Conservation (phyloP, 495 filamentous ascomycete genomes). For the Pseudomonodictys pantanalensis region DNA sequence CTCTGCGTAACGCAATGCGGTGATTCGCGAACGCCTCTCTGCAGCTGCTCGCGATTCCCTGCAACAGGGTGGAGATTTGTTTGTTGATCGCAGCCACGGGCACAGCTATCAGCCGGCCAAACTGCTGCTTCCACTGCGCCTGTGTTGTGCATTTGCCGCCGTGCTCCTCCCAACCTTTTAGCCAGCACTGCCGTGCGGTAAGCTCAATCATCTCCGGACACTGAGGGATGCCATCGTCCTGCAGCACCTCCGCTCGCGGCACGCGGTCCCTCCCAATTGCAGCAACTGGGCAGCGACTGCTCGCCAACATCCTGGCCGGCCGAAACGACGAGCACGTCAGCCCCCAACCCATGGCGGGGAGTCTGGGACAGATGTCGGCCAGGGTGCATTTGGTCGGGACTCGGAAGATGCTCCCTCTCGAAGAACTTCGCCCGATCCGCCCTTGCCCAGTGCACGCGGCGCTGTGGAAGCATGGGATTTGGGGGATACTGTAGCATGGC, state of each 20-base stretch:
- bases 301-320: slow-evolving; percentile 9
- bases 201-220: slow-evolving; percentile 14
- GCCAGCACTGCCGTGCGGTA: neutral
- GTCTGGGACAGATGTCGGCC: slow-evolving; percentile 2
- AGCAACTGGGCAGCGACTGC: neutral
- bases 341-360: slow-evolving; percentile 14
- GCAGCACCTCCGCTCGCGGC: neutral
- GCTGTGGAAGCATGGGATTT: neutral
- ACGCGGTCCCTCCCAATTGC: slow-evolving; percentile 1
- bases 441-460: too few species aligned
- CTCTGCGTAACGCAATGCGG: neutral
- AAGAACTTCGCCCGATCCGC: too few species aligned
- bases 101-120: slow-evolving; percentile 15
- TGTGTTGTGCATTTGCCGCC: slow-evolving; percentile 19
- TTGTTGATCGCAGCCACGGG: slow-evolving; percentile 28
- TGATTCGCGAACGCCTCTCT: slow-evolving; percentile 15
- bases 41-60: slow-evolving; percentile 12
- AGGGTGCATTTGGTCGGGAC: slow-evolving; percentile 4
- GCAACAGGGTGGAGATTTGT: slow-evolving; percentile 28
- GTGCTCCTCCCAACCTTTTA: neutral
- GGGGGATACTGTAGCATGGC: neutral
- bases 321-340: slow-evolving; percentile 24
- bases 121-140: neutral
- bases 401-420: neutral
- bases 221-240: neutral